Evolutionary conservation across 768 basidiomycete species (phyloP).

Genomic region (Mycena latifolia): DNA sequence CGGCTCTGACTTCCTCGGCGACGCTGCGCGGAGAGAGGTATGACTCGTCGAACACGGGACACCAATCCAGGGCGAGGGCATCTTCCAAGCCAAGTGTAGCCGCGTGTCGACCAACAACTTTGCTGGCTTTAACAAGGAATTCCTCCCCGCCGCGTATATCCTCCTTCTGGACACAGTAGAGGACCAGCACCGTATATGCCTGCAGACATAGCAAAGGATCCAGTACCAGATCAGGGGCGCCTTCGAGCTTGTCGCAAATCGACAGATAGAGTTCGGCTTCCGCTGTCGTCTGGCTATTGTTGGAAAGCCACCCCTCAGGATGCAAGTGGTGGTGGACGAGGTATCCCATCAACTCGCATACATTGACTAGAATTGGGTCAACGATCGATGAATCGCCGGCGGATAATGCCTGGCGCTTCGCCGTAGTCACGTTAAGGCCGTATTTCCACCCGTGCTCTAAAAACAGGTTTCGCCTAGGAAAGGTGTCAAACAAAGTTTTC

Average conservation of each 20-base stretch:
- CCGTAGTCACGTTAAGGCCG: constrained; percentile 23
- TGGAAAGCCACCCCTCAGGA: constrained; percentile 16
- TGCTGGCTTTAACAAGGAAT: constrained; percentile 18
- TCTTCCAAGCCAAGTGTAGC: constrained; percentile 20
- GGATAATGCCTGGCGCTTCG: constrained; percentile 22
- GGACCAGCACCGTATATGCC: constrained; percentile 11
- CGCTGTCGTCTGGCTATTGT: constrained; percentile 11
- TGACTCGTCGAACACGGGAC: constrained; percentile 29
- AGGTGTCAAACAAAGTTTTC: neutral
- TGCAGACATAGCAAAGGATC: constrained; percentile 28
- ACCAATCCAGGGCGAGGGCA: constrained; percentile 1
- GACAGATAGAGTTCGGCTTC: constrained; percentile 16
- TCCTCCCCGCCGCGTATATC: constrained; percentile 20
- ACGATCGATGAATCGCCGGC: constrained; percentile 17
- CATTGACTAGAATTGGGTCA: constrained; percentile 17
- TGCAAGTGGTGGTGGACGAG: constrained; percentile 14
- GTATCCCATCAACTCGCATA: constrained; percentile 25
- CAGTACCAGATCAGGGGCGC: neutral
- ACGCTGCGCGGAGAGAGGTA: constrained; percentile 24
- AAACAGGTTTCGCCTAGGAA: constrained; percentile 18
- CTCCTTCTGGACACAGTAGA: constrained; percentile 29
- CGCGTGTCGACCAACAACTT: constrained; percentile 10
- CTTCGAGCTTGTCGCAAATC: constrained; percentile 18
- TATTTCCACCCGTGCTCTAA: constrained; percentile 31
- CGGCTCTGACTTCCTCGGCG: constrained; percentile 25